phyloP scores from a whole-genome alignment of 2,329 filamentous ascomycete genomes.

The Fonsecaea nubica region DNA sequence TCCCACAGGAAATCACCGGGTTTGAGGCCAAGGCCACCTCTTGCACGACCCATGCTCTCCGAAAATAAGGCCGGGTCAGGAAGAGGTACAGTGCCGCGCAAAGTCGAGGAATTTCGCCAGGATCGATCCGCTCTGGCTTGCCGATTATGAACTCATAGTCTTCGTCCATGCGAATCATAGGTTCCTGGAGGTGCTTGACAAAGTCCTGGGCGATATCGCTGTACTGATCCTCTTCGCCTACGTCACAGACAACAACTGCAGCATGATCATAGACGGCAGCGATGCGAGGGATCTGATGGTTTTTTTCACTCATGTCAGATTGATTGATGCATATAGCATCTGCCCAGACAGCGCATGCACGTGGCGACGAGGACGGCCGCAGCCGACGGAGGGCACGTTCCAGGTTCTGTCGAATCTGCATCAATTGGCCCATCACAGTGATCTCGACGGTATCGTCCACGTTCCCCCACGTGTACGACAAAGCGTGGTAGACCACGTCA shows the following conservation, averaged over 20 bases:
- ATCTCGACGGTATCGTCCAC: neutral
- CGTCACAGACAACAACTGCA: constrained; percentile 28
- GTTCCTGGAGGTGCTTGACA: constrained; percentile 26
- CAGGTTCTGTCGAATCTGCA: constrained; percentile 14
- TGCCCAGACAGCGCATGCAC: constrained; percentile 26
- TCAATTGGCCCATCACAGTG: constrained; percentile 8
- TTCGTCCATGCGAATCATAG: constrained; percentile 8
- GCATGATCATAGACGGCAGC: constrained; percentile 27
- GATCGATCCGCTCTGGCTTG: constrained; percentile 10
- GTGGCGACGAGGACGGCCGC: neutral
- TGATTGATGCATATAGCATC: constrained; percentile 32
- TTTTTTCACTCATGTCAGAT: constrained; percentile 26
- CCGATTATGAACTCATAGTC: constrained; percentile 11
- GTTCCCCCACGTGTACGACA: constrained; percentile 16
- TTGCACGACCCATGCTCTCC: constrained; percentile 36
- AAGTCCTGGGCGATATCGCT: constrained; percentile 25
- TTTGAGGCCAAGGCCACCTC: constrained; percentile 34
- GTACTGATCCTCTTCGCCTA: constrained; percentile 28
- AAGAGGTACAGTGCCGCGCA: constrained; percentile 27
- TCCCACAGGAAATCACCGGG: constrained; percentile 31
- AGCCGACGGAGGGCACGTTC: constrained; percentile 9
- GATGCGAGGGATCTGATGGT: constrained; percentile 28
- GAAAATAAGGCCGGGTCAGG: constrained; percentile 35
- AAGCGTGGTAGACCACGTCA: constrained; percentile 11
- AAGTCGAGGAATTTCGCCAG: constrained; percentile 18